Base-by-base conservation (phyloP, 2,329 filamentous ascomycete species). In the Nigrospora sphaerica region DNA sequence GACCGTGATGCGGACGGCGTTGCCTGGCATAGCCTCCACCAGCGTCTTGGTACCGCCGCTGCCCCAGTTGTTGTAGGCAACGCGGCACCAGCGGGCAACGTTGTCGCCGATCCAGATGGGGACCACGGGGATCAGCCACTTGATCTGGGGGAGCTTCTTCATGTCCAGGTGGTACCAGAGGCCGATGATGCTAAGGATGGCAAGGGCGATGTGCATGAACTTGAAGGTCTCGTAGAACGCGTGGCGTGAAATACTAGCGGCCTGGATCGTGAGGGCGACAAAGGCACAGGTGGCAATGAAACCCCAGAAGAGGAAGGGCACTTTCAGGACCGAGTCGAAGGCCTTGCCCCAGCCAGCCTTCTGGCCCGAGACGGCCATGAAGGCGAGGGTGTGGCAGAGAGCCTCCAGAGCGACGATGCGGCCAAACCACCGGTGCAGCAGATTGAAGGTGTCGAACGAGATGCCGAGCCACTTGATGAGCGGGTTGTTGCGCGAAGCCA, bases 141-240 rank as follows among this genome's bases (percentile, higher is more conserved):
- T 72, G 32, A 81, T 62, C 64, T 83, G 78, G 3, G 72, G 68
- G 28, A 81, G 67, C 6, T 69, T 56, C 50, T 75, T 70, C 39
- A 85, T 64, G 50, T 81, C 55, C 19, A 84, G 64, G 55, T 85
- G 86, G 54, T 85, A 80, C 76, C 81, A 90, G 6, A 89, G 65
- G 12, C 78, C 83, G 36, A 77, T 73, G 46, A 88, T 66, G 9
- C 78, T 69, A 14, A 80, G 60, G 16, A 78, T 72, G 32, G 81
- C 85, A 19, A 81, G 73, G 4, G 72, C 57, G 48, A 89, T 86
- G 65, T 92, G 86, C 32, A 86, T 60, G 47, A 86, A 69, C 63
- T 90, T 80, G 74, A 91, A 91, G 2, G 75, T 78, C 65, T 91
- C 86, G 63, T 91, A 91, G 60, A 85, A 89, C 14, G 86, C 86